Evolutionary conservation across 805 yeast genomes (phyloP), one percentile per base, ranked within the genome.

Genomic region (Barnettozyma siamensis): DNA sequence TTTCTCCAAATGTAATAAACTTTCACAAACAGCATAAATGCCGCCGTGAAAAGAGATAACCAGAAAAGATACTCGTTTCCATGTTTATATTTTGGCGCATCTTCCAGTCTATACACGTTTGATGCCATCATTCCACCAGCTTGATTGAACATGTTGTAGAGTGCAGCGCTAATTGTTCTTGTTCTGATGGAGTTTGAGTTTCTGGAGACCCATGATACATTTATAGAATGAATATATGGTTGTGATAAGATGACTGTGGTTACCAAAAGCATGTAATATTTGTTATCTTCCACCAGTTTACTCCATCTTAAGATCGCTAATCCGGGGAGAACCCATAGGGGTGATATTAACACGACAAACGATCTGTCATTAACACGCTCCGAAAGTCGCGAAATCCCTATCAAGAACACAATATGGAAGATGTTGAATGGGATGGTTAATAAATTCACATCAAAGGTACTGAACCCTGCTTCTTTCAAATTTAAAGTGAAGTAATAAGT

Each of bases 131-230:
- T 75, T 16, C 67, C 59, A 1, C 78, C 84, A 1, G 75, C 64
- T 58, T 83, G 88, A 5, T 72, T 76, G 57, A 69, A 72, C 72
- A 81, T 79, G 52, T 82, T 83, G 58, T 75, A 78, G 32, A 81
- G 41, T 0, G 88, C 78, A 0, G 86, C 75, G 10, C 82, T 71
- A 3, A 82, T 75, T 0, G 87, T 72, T 49, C 89, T 63, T 3
- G 76, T 64, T 31, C 77, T 63, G 23, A 83, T 81, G 1, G 81
- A 67, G 52, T 76, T 74, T 7, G 85, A 70, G 51, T 81, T 82
- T 33, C 74, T 57, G 0, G 88, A 79, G 35, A 75, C 70, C 78
- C 83, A 40, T 5, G 41, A 37, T 5, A 33, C 33, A 24, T 41
- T 41, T 3, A 41, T 36, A 1, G 44, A 29, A 23, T 41, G 44